Base-by-base conservation (phyloP, 1,284 basidiomycete species). In the Schizophyllum amplum region DNA sequence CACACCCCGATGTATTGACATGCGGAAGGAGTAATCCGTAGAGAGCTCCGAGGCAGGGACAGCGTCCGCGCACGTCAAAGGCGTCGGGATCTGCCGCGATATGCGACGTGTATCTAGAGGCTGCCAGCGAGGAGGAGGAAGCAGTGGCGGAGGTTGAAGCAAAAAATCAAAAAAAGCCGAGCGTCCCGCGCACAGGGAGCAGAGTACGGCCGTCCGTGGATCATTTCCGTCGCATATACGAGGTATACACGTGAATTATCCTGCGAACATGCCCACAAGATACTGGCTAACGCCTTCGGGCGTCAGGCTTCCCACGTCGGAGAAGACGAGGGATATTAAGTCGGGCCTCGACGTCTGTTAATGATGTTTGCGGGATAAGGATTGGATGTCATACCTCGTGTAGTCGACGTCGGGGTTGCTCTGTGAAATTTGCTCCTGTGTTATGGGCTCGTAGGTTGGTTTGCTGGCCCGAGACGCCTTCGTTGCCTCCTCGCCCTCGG, bases 201-300 rank as follows among this genome's bases (percentile, higher is more conserved):
- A 17, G 33, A 42, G 33, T 42, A 42, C 33, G 33, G 17, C 33
- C 33, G 33, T 42, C 17, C 13, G 33, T 42, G 17, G 33, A 42
- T 42, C 33, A 42, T 42, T 42, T 42, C 33, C 33, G 13, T 9
- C 33, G 33, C 33, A 17, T 42, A 42, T 42, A 42, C 7, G 33
- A 42, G 25, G 52, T 27, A 46, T 27, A 27, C 47, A 49, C 26
- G 48, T 49, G 49, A 20, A 52, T 69, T 71, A 87, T 64, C 84
- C 87, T 62, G 88, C 84, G 74, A 94, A 94, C 84, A 94, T 93
- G 61, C 90, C 89, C 61, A 94, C 89, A 57, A 94, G 78, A 68
- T 93, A 93, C 70, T 92, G 91, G 68, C 89, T 92, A 54, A 95
- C 92, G 57, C 91, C 92, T 70, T 90, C 88, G 47, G 94, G 94